A percentile compares a stretch with the other conserved stretches of the same genome.
Conservation (phyloP, 768 basidiomycete species). For the Cystobasidium tubakii region DNA sequence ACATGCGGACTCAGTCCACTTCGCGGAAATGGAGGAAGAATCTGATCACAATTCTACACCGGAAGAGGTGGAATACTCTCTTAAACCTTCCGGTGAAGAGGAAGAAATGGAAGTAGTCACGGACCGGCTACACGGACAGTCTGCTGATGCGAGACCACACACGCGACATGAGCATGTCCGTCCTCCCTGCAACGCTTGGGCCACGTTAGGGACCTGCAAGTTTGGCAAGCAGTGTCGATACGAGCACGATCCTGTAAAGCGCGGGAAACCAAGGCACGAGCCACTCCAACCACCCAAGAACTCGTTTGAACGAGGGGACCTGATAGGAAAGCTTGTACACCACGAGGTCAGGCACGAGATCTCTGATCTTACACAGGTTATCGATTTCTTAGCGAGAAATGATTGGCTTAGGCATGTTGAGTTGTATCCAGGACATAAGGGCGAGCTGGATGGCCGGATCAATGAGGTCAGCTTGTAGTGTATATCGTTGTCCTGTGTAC, state of each 20-base stretch:
- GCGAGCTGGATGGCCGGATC: conserved; percentile 22
- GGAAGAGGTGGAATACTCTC: neutral
- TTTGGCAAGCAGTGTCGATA: conserved; percentile 16
- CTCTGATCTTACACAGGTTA: conserved; percentile 32
- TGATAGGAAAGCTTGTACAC: conserved; percentile 32
- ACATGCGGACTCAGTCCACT: neutral
- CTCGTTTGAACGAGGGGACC: conserved; percentile 24
- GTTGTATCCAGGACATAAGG: conserved; percentile 36
- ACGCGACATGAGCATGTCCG: neutral
- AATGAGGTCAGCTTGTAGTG: neutral
- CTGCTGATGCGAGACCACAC: too few species aligned
- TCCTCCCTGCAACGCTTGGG: neutral
- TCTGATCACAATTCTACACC: neutral
- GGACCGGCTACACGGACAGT: too few species aligned
- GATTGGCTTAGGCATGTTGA: conserved; percentile 30
- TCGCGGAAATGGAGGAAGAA: neutral
- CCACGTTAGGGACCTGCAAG: conserved; percentile 6
- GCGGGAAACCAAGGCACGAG: neutral
- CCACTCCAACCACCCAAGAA: neutral
- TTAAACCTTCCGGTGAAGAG: neutral
- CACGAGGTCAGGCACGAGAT: conserved; percentile 33
- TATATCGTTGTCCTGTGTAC: neutral
- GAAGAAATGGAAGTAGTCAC: too few species aligned
- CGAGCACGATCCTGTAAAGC: conserved; percentile 2
- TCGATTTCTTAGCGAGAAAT: conserved; percentile 37